phyloP scores from a whole-genome alignment of 1,284 basidiomycete genomes.

The Hypsizygus ulmarius region DNA sequence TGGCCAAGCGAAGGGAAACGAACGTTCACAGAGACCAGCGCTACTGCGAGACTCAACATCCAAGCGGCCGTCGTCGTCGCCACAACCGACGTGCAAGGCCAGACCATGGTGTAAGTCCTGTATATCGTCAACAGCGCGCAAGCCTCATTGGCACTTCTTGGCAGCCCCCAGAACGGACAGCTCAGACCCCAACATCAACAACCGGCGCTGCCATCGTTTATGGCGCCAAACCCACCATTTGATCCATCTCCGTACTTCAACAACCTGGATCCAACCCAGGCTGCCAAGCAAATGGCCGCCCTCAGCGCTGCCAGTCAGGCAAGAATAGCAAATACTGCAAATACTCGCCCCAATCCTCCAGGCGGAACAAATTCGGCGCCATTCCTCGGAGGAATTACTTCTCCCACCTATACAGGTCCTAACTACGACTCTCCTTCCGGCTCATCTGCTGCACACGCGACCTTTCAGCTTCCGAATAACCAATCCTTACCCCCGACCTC shows the following conservation, averaged over 20 bases:
- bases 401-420: constrained; percentile 39
- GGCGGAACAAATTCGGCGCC: constrained; percentile 65
- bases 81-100: constrained; percentile 7
- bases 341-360: constrained; percentile 30
- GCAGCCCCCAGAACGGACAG: constrained; percentile 35
- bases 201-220: constrained; percentile 30
- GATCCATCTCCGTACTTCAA: constrained; percentile 38
- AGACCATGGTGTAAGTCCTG: constrained; percentile 32
- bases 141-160: constrained; percentile 13
- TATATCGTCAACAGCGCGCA: constrained; percentile 3
- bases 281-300: constrained; percentile 75
- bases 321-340: constrained; percentile 54
- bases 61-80: constrained; percentile 9
- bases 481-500: constrained; percentile 31
- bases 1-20: constrained; percentile 16
- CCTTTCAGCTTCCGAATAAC: constrained; percentile 39
- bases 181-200: constrained; percentile 31
- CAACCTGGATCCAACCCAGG: constrained; percentile 51
- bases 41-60: not conserved
- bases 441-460: constrained; percentile 32
- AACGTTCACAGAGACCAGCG: constrained; percentile 12
- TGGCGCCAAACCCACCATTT: constrained; percentile 29
- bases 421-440: constrained; percentile 36
- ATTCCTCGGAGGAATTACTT: constrained; percentile 63
- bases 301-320: constrained; percentile 62